Evolutionary conservation across 306 rosid genomes (phyloP).

Genomic region (Vachellia pachyceras): DNA sequence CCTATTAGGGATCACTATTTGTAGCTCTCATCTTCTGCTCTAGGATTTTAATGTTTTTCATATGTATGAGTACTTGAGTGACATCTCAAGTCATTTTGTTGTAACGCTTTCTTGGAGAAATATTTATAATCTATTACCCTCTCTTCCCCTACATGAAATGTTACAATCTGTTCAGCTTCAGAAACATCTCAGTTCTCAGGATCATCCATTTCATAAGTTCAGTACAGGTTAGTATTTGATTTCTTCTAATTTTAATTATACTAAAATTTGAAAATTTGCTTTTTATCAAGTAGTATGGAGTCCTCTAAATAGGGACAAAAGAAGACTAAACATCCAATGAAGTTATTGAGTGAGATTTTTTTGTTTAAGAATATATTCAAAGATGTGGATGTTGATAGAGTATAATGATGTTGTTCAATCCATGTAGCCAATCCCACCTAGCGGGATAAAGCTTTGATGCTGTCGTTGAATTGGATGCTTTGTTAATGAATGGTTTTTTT

Average conservation of each 20-base stretch:
- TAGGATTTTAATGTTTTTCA: not conserved
- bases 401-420: no score
- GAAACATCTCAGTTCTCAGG: conserved; percentile 75
- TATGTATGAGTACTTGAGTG: conserved; percentile 25
- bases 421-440: no score
- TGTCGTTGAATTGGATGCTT: not conserved
- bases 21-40: conserved; percentile 20
- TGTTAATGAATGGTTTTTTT: not conserved
- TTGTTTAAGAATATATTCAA: no score
- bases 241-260: conserved; percentile 17
- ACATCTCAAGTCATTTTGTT: conserved; percentile 17
- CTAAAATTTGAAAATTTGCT: conserved; percentile 28
- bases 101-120: conserved; percentile 27
- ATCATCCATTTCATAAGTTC: conserved; percentile 91
- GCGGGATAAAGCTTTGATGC: no score
- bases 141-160: conserved; percentile 36
- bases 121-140: conserved; percentile 34
- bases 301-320: no score
- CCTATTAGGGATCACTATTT: not conserved
- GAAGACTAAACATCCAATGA: no score
- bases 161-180: conserved; percentile 74
- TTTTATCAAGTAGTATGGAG: not conserved
- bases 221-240: conserved; percentile 73
- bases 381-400: no score
- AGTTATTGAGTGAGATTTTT: no score